A percentile compares a stretch with the other conserved stretches of the same genome.
Evolutionary conservation across 805 yeast genomes (phyloP).

Genomic region (Kodamaea neixiangensis): DNA sequence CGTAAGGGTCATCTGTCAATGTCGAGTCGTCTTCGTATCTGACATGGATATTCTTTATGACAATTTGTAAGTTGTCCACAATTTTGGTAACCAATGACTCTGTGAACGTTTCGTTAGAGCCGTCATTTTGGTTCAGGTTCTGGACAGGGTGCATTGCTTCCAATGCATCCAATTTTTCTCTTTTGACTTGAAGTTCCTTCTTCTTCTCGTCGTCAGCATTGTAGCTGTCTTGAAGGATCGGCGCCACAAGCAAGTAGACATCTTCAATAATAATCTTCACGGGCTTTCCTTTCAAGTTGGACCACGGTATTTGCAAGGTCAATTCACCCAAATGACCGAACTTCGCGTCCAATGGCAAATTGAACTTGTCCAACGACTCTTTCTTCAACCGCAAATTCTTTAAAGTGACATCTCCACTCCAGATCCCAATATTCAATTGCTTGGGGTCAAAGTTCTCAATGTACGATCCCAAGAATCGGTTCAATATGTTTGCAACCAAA

Average conservation of each 20-base stretch:
- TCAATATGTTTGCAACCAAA: slow-evolving; percentile 61
- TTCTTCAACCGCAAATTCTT: slow-evolving; percentile 75
- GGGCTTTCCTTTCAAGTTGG: slow-evolving; percentile 88
- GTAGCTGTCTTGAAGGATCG: slow-evolving; percentile 59
- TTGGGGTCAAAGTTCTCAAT: slow-evolving; percentile 95
- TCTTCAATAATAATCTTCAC: slow-evolving; percentile 86
- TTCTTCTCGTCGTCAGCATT: slow-evolving; percentile 59
- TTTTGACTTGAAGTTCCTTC: slow-evolving; percentile 62
- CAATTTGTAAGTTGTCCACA: slow-evolving; percentile 88
- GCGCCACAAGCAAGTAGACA: slow-evolving; percentile 79
- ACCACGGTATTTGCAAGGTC: slow-evolving; percentile 94
- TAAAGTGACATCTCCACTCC: slow-evolving; percentile 95
- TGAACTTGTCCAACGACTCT: slow-evolving; percentile 84
- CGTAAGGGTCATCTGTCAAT: slow-evolving; percentile 72
- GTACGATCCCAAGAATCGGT: slow-evolving; percentile 66
- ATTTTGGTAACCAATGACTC: slow-evolving; percentile 86
- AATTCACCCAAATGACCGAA: slow-evolving; percentile 90
- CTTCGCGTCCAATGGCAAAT: slow-evolving; percentile 82
- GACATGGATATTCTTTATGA: slow-evolving; percentile 87
- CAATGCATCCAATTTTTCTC: slow-evolving; percentile 64
- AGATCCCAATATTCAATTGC: slow-evolving; percentile 91
- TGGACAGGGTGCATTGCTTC: slow-evolving; percentile 60
- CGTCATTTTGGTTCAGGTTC: slow-evolving; percentile 32
- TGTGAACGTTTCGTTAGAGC: slow-evolving; percentile 75
- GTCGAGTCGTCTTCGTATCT: slow-evolving; percentile 82